These are phyloP conservation scores for Aurifilum marmelostoma DNA, from an alignment of 2,329 filamentous ascomycete genomes.

Conservation along the genomic window DNA sequence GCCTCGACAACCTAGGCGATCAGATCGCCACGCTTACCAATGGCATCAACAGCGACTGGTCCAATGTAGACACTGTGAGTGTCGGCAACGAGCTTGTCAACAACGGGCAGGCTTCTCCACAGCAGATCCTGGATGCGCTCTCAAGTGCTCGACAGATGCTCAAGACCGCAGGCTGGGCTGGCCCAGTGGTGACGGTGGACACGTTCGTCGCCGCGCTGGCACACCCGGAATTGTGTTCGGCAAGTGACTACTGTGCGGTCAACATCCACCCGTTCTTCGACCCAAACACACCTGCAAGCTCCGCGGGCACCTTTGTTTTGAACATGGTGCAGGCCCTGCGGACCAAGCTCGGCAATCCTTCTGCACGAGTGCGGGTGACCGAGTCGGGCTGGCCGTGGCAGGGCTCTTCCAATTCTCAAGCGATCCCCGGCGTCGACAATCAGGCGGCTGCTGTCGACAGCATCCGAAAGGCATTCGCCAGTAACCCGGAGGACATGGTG, in stretches of 20 bases:
- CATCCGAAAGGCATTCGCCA: constrained; percentile 62
- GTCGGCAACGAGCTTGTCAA: constrained; percentile 85
- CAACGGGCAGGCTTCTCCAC: constrained; percentile 56
- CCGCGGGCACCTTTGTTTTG: constrained; percentile 70
- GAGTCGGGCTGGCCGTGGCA: constrained; percentile 84
- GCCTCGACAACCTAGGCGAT: constrained; percentile 57
- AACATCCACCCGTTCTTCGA: constrained; percentile 90
- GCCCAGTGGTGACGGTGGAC: constrained; percentile 79
- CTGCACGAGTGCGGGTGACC: constrained; percentile 71
- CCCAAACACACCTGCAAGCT: constrained; percentile 56
- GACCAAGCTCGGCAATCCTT: constrained; percentile 44
- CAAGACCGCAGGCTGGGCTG: constrained; percentile 65
- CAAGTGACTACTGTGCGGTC: constrained; percentile 77
- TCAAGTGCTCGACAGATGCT: constrained; percentile 60
- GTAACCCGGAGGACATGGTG: constrained; percentile 58
- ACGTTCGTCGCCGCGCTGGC: constrained; percentile 70
- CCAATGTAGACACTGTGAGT: constrained; percentile 68
- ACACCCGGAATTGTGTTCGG: constrained; percentile 71
- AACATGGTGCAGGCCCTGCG: constrained; percentile 54
- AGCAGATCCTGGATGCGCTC: constrained; percentile 62
- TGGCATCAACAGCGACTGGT: constrained; percentile 67
- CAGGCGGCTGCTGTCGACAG: constrained; percentile 68
- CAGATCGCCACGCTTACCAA: constrained; percentile 65
- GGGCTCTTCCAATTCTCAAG: constrained; percentile 66
- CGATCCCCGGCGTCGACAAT: constrained; percentile 69